These are phyloP conservation scores for Termitomyces titanicus DNA, from an alignment of 768 basidiomycete species.

Conservation along the genomic window DNA sequence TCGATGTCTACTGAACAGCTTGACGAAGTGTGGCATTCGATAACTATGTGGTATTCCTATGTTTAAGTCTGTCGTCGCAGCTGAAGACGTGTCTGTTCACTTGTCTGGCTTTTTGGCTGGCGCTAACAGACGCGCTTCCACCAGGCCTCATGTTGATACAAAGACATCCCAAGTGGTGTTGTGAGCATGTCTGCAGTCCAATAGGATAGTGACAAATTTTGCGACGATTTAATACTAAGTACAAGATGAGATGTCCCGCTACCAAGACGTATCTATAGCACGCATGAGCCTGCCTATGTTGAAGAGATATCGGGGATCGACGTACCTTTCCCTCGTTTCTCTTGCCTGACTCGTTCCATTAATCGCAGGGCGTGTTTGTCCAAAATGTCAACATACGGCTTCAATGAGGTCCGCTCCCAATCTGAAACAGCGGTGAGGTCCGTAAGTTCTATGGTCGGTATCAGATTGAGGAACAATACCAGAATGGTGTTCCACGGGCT, in stretches of 20 bases:
- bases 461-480: conserved; percentile 28
- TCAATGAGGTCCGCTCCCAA: conserved; percentile 86
- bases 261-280: conserved; percentile 30
- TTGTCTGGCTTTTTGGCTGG: no score
- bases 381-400: conserved; percentile 86
- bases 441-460: neutral
- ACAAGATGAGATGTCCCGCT: neutral
- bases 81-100: no score
- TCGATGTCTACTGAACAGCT: no score
- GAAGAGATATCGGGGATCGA: neutral
- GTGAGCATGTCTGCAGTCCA: neutral
- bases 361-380: conserved; percentile 64
- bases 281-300: neutral
- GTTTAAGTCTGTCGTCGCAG: no score
- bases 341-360: conserved; percentile 53
- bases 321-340: conserved; percentile 42
- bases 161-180: neutral
- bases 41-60: no score
- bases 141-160: no score
- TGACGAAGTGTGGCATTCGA: no score
- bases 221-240: no score
- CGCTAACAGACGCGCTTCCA: no score
- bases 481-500: conserved; percentile 43
- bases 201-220: neutral
- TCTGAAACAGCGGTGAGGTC: conserved; percentile 38